Evolutionary conservation across 768 basidiomycete species (phyloP).

Genomic region (Boletus subparvulus): DNA sequence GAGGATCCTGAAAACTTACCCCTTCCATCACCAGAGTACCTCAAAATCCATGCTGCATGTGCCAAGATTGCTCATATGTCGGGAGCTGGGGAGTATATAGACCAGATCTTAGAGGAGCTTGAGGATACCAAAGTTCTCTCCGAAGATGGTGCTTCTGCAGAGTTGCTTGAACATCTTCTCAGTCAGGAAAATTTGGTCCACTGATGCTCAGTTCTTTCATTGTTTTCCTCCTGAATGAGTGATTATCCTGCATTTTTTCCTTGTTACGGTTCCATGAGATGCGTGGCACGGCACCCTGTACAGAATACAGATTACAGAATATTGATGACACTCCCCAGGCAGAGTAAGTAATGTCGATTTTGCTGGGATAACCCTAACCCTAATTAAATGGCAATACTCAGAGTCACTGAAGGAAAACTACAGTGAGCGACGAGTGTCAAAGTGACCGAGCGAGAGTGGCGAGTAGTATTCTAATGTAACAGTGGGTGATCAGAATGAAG

Average conservation of each 20-base stretch:
- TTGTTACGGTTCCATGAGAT: no score
- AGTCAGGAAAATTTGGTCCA: not conserved
- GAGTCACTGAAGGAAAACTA: no score
- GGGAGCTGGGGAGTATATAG: no score
- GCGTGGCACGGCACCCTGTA: no score
- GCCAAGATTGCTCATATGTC: not conserved
- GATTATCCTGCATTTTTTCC: no score
- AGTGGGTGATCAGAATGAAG: constrained; percentile 7
- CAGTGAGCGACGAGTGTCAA: not conserved
- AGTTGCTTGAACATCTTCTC: not conserved
- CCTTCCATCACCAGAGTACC: not conserved
- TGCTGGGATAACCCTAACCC: no score
- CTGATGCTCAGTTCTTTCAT: no score
- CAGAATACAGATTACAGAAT: no score
- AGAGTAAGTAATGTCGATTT: no score
- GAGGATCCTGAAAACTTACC: not conserved
- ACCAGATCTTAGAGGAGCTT: not conserved
- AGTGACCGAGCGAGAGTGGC: constrained; percentile 4
- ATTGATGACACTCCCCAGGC: no score
- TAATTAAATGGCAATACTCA: no score
- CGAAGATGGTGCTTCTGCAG: not conserved
- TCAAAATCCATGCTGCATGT: not conserved
- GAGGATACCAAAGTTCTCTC: not conserved
- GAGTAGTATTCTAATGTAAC: constrained; percentile 21
- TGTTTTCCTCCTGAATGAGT: no score